Evolutionary conservation across 306 rosid species (phyloP), one percentile per base, ranked within the genome.

Genomic region (Vigna unguiculata): DNA sequence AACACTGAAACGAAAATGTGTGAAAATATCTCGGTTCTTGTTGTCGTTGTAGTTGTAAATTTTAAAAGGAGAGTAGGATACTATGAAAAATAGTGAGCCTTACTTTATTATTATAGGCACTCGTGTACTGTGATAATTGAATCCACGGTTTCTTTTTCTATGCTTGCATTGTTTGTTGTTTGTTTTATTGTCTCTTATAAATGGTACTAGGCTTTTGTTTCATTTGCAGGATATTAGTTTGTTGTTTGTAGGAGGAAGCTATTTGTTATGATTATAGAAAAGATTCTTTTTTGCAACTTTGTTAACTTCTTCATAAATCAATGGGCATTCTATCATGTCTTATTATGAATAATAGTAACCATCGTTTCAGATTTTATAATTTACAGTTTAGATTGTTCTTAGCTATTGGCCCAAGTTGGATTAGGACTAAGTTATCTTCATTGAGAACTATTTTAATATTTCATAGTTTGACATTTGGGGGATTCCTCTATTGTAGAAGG

Each of bases 121-220:
- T 25, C 12, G 12, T 40, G 51, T 24, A 17, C 53, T 58, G 6
- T 13, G 58, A 28, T 52, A 30, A 34, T 61, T 52, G 21, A 20
- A 69, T 76, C 32, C 53, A n/a, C n/a, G 24, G 1, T 34, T 64
- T 77, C 68, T 65, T 72, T 55, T 20, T 60, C 5, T 7, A 13
- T 36, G 7, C 15, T 2, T 32, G 21, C 21, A 43, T 17, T 46
- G 32, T 59, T 24, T 46, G 41, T 17, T 46, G 32, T 59, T 24
- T 46, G 41, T 49, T 59, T 67, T 63, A n/a, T 83, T 78, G 83
- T 78, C 86, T 67, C 55, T 68, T 66, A 8, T 74, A 4, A 36
- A 41, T 83, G 83, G 83, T 83, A 67, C 63, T 8, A 51, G 70
- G 38, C 78, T 43, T 52, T 60, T 83, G 83, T 78, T 77, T 72